Evolutionary conservation across 129 eudicot species (phyloP).

Genomic region (Arctium minus): DNA sequence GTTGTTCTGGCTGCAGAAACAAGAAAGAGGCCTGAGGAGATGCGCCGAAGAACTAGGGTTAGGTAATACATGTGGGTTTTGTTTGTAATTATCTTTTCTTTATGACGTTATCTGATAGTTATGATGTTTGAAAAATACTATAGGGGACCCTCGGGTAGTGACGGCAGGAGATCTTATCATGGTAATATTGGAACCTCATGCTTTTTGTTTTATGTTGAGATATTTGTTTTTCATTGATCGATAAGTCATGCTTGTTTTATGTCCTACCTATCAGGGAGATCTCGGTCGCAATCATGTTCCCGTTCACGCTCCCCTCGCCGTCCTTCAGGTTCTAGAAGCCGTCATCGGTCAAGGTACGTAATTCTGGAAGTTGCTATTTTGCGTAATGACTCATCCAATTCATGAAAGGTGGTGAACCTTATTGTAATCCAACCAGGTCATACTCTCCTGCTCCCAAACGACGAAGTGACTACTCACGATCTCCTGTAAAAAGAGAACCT

Average conservation of each 20-base stretch:
- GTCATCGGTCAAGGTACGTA: conserved; percentile 53
- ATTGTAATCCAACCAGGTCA: conserved; percentile 41
- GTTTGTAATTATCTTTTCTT: neutral
- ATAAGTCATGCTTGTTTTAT: neutral
- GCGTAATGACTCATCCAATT: neutral
- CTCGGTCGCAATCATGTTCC: conserved; percentile 47
- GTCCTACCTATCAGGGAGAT: conserved; percentile 34
- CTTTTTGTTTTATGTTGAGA: neutral
- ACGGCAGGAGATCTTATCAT: conserved; percentile 41
- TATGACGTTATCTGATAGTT: conserved; percentile 4
- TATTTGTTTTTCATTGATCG: neutral
- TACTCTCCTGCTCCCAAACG: conserved; percentile 43
- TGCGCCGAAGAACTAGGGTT: conserved; percentile 61
- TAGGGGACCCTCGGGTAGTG: conserved; percentile 56
- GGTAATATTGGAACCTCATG: conserved; percentile 23
- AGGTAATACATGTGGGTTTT: conserved; percentile 29
- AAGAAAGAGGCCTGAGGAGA: conserved; percentile 71
- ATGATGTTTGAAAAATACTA: conserved; percentile 8
- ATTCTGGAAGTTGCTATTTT: neutral
- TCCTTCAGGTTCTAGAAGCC: conserved; percentile 55
- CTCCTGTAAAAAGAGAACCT: conserved; percentile 35
- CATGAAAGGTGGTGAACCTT: neutral
- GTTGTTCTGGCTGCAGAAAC: conserved; percentile 72
- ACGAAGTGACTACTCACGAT: conserved; percentile 37
- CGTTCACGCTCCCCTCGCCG: conserved; percentile 57